Percentiles rank a stretch among this genome's conserved stretches.
phyloP scores from a whole-genome alignment of 768 basidiomycete species.

The Leucocoprinus leucothites region DNA sequence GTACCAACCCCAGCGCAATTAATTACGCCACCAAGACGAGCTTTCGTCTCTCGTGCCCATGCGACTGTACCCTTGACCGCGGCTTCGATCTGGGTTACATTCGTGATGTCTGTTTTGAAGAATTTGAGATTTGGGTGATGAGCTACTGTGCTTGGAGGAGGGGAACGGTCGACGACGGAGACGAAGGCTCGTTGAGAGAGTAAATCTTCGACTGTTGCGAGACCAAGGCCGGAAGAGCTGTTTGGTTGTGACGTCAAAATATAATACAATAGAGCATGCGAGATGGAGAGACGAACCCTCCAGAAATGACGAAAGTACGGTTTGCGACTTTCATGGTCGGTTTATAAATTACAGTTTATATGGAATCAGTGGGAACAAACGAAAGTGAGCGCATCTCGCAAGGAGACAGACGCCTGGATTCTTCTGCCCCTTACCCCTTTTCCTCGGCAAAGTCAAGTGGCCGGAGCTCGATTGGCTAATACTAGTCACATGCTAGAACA shows the following conservation, averaged over 20 bases:
- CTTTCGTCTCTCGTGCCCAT: slow-evolving; percentile 40
- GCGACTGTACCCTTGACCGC: slow-evolving; percentile 36
- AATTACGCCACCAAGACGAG: slow-evolving; percentile 54
- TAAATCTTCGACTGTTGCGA: slow-evolving; percentile 47
- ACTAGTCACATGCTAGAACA: too few species aligned
- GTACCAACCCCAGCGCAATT: slow-evolving; percentile 57
- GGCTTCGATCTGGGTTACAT: slow-evolving; percentile 30
- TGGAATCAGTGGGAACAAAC: too few species aligned
- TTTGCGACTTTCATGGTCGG: slow-evolving; percentile 44
- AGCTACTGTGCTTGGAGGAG: slow-evolving; percentile 27
- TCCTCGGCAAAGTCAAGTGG: too few species aligned
- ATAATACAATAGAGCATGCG: neutral
- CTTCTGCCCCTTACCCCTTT: too few species aligned
- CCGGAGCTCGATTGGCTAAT: too few species aligned
- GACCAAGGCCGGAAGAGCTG: slow-evolving; percentile 57
- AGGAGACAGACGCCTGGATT: too few species aligned
- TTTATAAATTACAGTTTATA: too few species aligned
- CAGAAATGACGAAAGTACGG: slow-evolving; percentile 55
- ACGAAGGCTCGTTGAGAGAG: slow-evolving; percentile 41
- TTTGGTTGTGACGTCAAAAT: neutral
- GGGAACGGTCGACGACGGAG: slow-evolving; percentile 48
- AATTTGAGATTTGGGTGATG: slow-evolving; percentile 30
- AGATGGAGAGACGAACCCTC: slow-evolving; percentile 37
- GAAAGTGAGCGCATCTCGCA: too few species aligned
- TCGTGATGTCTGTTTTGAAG: slow-evolving; percentile 39